Percentiles rank a stretch among this genome's conserved stretches.
Conservation (phyloP, 176 grass and related monocot genomes). For the Panicum miliaceum region DNA sequence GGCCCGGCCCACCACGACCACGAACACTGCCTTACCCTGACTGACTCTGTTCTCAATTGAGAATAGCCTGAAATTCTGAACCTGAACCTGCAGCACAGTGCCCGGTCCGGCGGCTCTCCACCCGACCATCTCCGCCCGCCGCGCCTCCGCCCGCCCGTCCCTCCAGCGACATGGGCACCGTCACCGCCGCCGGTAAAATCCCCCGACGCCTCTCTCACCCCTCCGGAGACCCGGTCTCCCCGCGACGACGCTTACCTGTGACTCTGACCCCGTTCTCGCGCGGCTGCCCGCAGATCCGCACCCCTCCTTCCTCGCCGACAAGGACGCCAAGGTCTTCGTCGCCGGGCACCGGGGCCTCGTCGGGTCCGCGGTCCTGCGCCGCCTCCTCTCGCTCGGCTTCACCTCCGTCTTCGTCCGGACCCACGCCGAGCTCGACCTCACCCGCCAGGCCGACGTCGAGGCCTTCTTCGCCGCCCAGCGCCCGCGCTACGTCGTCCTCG, state of each 20-base stretch:
- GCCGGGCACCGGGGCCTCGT: constrained; percentile 76
- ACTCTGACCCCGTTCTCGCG: not conserved
- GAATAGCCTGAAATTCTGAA: too few relatives aligned
- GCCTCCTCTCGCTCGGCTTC: constrained; percentile 61
- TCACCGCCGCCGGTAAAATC: constrained; percentile 42
- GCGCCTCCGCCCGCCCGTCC: not conserved
- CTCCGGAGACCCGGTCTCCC: too few relatives aligned
- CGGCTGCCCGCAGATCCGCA: constrained; percentile 40
- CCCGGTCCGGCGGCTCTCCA: not conserved
- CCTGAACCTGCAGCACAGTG: too few relatives aligned
- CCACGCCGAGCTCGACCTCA: constrained; percentile 74
- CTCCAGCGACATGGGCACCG: constrained; percentile 52
- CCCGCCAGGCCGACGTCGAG: constrained; percentile 64
- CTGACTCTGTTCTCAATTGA: too few relatives aligned
- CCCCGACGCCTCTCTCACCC: too few relatives aligned
- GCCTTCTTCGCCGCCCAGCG: constrained; percentile 71
- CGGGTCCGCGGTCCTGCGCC: constrained; percentile 65
- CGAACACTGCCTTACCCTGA: too few relatives aligned
- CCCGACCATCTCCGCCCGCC: constrained; percentile 1
- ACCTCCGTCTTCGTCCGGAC: constrained; percentile 63
- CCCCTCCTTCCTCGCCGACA: constrained; percentile 65
- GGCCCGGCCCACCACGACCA: too few relatives aligned
- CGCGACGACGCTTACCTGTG: not conserved
- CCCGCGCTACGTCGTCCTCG: constrained; percentile 72
- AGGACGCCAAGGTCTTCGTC: constrained; percentile 68